These are phyloP conservation scores for Solanum paucissectum DNA, from an alignment of 257 asterid species.

Conservation along the genomic window DNA sequence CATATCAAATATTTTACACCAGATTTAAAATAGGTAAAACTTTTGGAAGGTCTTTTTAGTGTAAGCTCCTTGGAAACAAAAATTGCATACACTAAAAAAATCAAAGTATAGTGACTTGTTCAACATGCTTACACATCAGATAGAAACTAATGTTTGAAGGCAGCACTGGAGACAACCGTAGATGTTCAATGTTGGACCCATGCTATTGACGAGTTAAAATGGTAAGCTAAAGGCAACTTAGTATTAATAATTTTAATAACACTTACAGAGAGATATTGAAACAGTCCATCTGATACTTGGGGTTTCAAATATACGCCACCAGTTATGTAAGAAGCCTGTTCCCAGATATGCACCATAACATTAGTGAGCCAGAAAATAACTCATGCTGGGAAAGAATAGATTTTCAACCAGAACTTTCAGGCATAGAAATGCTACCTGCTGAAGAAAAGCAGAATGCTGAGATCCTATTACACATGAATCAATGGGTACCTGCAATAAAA, in stretches of 20 bases:
- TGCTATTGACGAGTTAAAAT: not conserved
- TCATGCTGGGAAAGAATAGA: not conserved
- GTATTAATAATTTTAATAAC: not conserved
- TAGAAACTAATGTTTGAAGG: not conserved
- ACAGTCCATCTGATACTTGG: constrained; percentile 60
- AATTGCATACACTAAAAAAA: not conserved
- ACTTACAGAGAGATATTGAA: constrained; percentile 73
- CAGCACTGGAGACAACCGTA: not conserved
- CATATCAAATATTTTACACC: not conserved
- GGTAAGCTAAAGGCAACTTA: not conserved
- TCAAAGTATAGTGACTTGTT: not conserved
- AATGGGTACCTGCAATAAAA: constrained; percentile 60
- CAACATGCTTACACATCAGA: not conserved
- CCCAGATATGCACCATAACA: constrained; percentile 7
- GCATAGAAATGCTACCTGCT: constrained; percentile 51
- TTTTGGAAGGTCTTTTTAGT: not conserved
- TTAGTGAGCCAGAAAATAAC: constrained; percentile 4
- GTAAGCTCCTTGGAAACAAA: not conserved
- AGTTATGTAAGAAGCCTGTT: constrained; percentile 85
- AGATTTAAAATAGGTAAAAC: not conserved
- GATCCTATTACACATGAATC: constrained; percentile 82
- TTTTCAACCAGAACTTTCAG: not conserved
- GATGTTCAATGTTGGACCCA: not conserved
- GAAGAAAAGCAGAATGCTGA: constrained; percentile 89
- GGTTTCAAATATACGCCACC: constrained; percentile 92